These are phyloP conservation scores for Earliella scabrosa DNA, from an alignment of 1,284 basidiomycete species.

Conservation along the genomic window DNA sequence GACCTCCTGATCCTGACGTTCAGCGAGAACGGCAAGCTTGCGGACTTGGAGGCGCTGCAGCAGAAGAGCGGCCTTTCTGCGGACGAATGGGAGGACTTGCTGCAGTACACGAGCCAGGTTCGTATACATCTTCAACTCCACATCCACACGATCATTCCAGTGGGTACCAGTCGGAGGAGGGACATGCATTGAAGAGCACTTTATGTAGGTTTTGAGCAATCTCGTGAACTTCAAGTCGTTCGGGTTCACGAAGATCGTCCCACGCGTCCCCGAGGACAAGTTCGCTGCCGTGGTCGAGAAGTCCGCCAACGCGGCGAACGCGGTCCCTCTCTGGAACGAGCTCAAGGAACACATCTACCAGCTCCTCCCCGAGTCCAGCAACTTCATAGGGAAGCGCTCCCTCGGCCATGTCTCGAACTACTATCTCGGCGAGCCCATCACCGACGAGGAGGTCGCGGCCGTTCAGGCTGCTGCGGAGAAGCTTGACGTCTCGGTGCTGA, in stretches of 20 bases:
- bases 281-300: constrained; percentile 67
- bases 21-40: constrained; percentile 60
- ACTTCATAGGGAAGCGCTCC: constrained; percentile 79
- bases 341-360: constrained; percentile 77
- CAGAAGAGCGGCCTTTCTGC: constrained; percentile 53
- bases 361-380: constrained; percentile 59
- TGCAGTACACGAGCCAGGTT: constrained; percentile 79
- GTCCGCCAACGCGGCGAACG: constrained; percentile 60
- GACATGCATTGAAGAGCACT: neutral
- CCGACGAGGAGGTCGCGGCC: constrained; percentile 74
- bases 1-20: constrained; percentile 73
- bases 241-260: constrained; percentile 84
- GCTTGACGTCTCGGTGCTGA: constrained; percentile 72
- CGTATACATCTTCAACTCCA: constrained; percentile 10
- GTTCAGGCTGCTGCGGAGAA: constrained; percentile 78
- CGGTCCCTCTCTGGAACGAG: constrained; percentile 66
- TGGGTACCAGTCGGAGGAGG: too few species aligned
- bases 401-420: constrained; percentile 83
- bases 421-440: constrained; percentile 73
- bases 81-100: constrained; percentile 67
- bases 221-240: constrained; percentile 81
- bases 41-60: constrained; percentile 59
- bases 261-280: constrained; percentile 61
- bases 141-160: neutral
- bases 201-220: constrained; percentile 70